Base-by-base conservation (phyloP, 768 basidiomycete genomes). In the Suillus decipiens region DNA sequence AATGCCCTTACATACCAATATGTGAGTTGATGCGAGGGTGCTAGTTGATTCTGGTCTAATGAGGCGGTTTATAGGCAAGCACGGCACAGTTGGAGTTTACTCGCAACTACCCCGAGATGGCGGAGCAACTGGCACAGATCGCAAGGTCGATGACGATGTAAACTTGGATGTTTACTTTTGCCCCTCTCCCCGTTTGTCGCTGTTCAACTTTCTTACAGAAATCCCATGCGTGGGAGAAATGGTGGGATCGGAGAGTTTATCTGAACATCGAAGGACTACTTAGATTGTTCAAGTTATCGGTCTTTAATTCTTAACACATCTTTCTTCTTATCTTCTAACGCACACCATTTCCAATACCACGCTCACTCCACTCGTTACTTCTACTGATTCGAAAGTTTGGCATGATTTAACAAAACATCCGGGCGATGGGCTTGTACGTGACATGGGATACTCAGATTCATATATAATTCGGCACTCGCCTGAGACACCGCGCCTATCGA, bases 61-160 rank as follows among this genome's bases (percentile, higher is more conserved):
- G 53, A 15, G 19, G 61, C 43, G 34, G 64, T 63, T 66, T 68
- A 1, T 74, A 95, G 87, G 95, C 95, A 12, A 90, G 92, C 50
- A 80, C 81, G 62, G 85, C 94, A 8, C 96, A 97, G 75, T 77
- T 90, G 61, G 84, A 93, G 68, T 97, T 97, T 76, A 80, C 89
- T 73, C 81, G 86, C 72, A 88, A 86, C 68, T 97, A 94, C 71
- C 95, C 95, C 0, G 84, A 89, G 61, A 87, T 90, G 85, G 92
- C 90, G n/a, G 81, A 79, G n/a, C 83, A 90, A 75, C 75, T 92
- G 47, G 78, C 73, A 28, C 79, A 77, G 67, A 80, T 84, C 59
- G 84, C 84, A 31, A 71, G 72, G 22, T 66, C 67, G 55, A 78
- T 81, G 78, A 11, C 56, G 9, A 65, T 73, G 64, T 78, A 68